Conservation (phyloP, 176 grass and related monocot species). For the Oryza nivara region DNA sequence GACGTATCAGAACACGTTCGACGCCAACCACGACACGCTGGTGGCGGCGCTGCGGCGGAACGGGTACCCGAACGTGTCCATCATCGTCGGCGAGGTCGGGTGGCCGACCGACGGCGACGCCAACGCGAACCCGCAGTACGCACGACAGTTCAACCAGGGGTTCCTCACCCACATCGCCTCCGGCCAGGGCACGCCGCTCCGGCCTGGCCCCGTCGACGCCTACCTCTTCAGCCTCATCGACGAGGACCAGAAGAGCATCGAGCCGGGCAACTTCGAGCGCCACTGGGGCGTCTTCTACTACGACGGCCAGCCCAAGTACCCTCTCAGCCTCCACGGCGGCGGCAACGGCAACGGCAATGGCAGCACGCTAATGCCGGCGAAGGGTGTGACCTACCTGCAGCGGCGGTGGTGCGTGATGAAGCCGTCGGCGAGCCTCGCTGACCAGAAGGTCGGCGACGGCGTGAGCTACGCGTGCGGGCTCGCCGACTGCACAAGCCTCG, state of each 20-base stretch:
- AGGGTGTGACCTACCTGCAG: constrained; percentile 53
- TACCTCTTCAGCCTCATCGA: constrained; percentile 93
- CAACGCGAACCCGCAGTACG: constrained; percentile 56
- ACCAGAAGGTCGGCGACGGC: constrained; percentile 57
- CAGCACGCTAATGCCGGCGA: constrained; percentile 44
- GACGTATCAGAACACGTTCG: constrained; percentile 71
- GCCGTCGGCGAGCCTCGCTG: constrained; percentile 36
- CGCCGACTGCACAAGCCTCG: constrained; percentile 77
- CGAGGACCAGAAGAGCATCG: constrained; percentile 82
- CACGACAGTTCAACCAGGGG: constrained; percentile 75
- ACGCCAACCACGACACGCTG: constrained; percentile 88
- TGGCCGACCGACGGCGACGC: constrained; percentile 88
- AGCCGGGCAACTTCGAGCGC: constrained; percentile 86
- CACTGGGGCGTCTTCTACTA: constrained; percentile 93
- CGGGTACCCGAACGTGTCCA: constrained; percentile 66
- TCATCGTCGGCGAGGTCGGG: constrained; percentile 76
- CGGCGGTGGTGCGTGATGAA: constrained; percentile 79
- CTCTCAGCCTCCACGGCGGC: constrained; percentile 48
- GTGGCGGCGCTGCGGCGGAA: constrained; percentile 65
- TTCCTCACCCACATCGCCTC: constrained; percentile 53
- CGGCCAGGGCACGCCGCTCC: constrained; percentile 68
- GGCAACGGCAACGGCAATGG: too few relatives aligned
- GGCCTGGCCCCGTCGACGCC: constrained; percentile 65
- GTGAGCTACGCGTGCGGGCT: constrained; percentile 75
- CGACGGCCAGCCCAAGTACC: constrained; percentile 79